Percentiles rank a stretch among this genome's conserved stretches.
These are phyloP conservation scores for Fusarium guadeloupense DNA, from an alignment of 2,329 filamentous ascomycete genomes.

Conservation along the genomic window DNA sequence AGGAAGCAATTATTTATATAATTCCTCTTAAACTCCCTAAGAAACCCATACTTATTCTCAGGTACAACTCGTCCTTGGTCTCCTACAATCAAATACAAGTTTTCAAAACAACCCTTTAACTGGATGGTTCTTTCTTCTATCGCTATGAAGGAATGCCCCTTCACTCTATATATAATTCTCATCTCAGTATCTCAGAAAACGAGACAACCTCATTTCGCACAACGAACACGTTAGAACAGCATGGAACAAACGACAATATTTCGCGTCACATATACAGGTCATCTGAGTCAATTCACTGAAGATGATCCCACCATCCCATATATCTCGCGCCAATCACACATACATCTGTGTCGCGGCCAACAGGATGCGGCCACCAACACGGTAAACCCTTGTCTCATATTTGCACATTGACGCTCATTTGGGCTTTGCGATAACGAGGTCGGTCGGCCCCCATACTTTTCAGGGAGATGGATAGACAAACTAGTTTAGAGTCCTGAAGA, in stretches of 20 bases:
- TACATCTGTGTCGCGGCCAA: neutral
- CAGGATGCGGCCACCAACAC: constrained; percentile 14
- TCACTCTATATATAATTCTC: neutral
- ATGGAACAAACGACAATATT: constrained; percentile 9
- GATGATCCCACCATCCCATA: constrained; percentile 11
- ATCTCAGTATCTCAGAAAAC: neutral
- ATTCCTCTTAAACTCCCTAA: too few species aligned
- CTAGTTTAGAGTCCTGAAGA: neutral
- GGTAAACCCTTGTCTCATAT: neutral
- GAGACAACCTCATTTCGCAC: neutral
- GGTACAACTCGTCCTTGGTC: too few species aligned
- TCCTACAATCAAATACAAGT: too few species aligned
- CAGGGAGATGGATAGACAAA: neutral
- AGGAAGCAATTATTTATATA: too few species aligned
- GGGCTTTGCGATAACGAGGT: neutral
- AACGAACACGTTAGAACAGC: constrained; percentile 12
- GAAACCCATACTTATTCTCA: too few species aligned
- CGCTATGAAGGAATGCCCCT: neutral
- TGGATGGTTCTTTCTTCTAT: too few species aligned
- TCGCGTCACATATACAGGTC: constrained; percentile 8
- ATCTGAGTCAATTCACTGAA: neutral
- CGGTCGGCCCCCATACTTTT: constrained; percentile 4
- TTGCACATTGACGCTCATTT: constrained; percentile 2
- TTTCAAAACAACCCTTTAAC: too few species aligned
- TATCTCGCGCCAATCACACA: constrained; percentile 27